Conservation (phyloP, 306 rosid species). For the Oemleria cerasiformis region DNA sequence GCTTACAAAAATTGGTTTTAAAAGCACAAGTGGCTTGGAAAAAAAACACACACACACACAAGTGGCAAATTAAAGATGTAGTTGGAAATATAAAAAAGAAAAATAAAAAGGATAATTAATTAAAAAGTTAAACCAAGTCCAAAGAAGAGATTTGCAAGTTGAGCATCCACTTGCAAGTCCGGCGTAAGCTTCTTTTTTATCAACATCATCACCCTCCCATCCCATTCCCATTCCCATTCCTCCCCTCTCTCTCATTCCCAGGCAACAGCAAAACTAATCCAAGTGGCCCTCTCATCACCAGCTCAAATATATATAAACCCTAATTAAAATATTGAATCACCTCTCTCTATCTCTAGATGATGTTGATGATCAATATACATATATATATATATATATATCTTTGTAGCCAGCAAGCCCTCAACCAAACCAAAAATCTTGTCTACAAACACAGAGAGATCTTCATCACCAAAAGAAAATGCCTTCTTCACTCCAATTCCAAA, state of each 20-base stretch:
- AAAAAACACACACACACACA: no score
- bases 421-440: conserved; percentile 1
- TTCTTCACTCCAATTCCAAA: conserved; percentile 63
- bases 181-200: conserved; percentile 48
- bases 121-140: conserved; percentile 35
- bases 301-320: background rate
- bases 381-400: no score
- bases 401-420: background rate
- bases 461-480: conserved; percentile 43
- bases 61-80: conserved; percentile 31
- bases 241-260: conserved; percentile 22
- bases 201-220: conserved; percentile 23
- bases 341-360: background rate
- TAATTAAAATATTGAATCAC: background rate
- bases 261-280: conserved; percentile 35
- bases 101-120: conserved; percentile 19
- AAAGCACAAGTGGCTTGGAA: conserved; percentile 14
- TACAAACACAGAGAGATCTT: background rate
- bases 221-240: background rate
- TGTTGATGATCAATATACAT: no score
- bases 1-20: no score
- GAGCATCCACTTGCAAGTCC: conserved; percentile 83
- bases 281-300: conserved; percentile 33
- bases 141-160: conserved; percentile 63
- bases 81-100: conserved; percentile 15